Evolutionary conservation across 129 eudicot species (phyloP).

Genomic region (Helianthus tuberosus): DNA sequence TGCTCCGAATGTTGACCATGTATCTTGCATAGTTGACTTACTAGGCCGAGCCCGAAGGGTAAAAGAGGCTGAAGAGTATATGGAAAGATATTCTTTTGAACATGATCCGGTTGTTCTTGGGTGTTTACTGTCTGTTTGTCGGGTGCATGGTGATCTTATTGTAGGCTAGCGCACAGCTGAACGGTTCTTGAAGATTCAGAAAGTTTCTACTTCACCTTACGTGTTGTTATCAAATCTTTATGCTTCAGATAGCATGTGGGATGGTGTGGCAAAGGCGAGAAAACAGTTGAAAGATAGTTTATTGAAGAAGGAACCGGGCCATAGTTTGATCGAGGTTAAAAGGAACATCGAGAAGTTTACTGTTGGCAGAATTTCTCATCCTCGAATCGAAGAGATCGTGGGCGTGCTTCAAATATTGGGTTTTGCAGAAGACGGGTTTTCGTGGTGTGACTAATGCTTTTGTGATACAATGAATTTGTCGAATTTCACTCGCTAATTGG

Average conservation of each 20-base stretch:
- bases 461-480: not conserved
- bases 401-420: slow-evolving; percentile 44
- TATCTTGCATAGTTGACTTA: slow-evolving; percentile 79
- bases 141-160: slow-evolving; percentile 57
- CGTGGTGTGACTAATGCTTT: slow-evolving; percentile 24
- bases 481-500: no score
- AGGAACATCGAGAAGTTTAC: slow-evolving; percentile 59
- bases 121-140: slow-evolving; percentile 68
- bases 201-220: slow-evolving; percentile 71
- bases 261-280: slow-evolving; percentile 64
- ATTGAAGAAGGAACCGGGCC: slow-evolving; percentile 65
- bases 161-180: slow-evolving; percentile 54
- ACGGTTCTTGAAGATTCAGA: slow-evolving; percentile 54
- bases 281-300: slow-evolving; percentile 63
- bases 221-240: slow-evolving; percentile 69
- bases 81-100: slow-evolving; percentile 48
- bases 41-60: slow-evolving; percentile 70
- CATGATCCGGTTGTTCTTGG: slow-evolving; percentile 71
- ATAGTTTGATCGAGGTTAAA: slow-evolving; percentile 69
- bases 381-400: slow-evolving; percentile 56
- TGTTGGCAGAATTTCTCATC: slow-evolving; percentile 57
- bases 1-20: slow-evolving; percentile 63
- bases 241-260: slow-evolving; percentile 75
- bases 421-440: slow-evolving; percentile 30
- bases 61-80: slow-evolving; percentile 66